Evolutionary conservation across 2,329 filamentous ascomycete genomes (phyloP).

Genomic region (Aspergillus versicolor): DNA sequence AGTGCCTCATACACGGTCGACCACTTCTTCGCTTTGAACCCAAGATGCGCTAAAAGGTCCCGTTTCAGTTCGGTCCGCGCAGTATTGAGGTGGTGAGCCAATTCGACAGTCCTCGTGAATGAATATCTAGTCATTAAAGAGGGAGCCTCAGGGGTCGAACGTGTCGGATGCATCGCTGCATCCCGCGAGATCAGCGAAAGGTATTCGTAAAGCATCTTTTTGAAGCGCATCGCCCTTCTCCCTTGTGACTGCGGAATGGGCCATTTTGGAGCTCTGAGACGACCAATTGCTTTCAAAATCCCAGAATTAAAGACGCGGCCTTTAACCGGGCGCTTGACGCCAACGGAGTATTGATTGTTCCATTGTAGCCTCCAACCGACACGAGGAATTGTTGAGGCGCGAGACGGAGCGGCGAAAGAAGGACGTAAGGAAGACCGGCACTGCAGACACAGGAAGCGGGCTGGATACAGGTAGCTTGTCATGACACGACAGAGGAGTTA

Average conservation of each 20-base stretch:
- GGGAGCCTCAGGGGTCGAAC: not conserved
- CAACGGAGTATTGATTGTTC: conserved; percentile 20
- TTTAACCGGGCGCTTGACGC: conserved; percentile 12
- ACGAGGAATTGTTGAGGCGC: not conserved
- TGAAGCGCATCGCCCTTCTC: conserved; percentile 26
- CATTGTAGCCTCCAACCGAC: conserved; percentile 18
- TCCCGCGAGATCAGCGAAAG: conserved; percentile 18
- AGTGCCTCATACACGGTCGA: conserved; percentile 40
- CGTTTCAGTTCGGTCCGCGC: conserved; percentile 28
- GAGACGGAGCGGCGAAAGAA: not conserved
- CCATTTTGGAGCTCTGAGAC: conserved; percentile 11
- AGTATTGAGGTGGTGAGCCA: conserved; percentile 33
- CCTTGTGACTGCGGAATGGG: conserved; percentile 21
- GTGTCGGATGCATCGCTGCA: conserved; percentile 3
- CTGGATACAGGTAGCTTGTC: conserved; percentile 40
- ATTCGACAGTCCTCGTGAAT: conserved; percentile 26
- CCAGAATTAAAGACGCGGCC: conserved; percentile 20
- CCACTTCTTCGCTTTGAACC: conserved; percentile 41
- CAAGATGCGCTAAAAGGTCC: conserved; percentile 42
- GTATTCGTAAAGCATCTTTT: conserved; percentile 23
- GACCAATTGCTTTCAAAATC: conserved; percentile 18
- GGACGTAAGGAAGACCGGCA: conserved; percentile 24
- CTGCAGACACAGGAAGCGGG: conserved; percentile 36
- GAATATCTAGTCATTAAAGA: conserved; percentile 13
- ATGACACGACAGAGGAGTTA: conserved; percentile 39